phyloP scores from a whole-genome alignment of 495 filamentous ascomycete species.

The Margaritispora aquatica region DNA sequence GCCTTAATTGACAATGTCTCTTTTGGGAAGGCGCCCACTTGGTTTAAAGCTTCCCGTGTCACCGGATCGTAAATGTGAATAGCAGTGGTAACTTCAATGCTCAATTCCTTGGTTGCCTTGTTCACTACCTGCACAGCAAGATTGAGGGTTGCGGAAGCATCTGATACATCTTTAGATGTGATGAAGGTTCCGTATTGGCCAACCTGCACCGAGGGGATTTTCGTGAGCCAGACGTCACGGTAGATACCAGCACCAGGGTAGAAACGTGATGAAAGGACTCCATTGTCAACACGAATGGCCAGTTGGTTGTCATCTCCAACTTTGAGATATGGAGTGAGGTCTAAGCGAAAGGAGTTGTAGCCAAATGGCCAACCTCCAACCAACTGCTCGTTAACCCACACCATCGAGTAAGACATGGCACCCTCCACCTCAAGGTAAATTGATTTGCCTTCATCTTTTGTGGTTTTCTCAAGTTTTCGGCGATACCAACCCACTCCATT shows the following conservation, averaged over 20 bases:
- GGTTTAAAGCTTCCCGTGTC: background rate
- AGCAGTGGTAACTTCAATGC: background rate
- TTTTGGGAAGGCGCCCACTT: conserved; percentile 1
- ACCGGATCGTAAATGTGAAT: background rate
- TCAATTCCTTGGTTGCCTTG: conserved; percentile 16
- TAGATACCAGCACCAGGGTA: conserved; percentile 47
- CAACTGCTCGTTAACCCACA: conserved; percentile 43
- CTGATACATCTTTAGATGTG: conserved; percentile 32
- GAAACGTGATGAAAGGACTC: conserved; percentile 37
- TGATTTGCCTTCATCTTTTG: conserved; percentile 28
- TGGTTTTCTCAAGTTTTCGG: conserved; percentile 27
- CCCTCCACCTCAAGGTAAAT: conserved; percentile 43
- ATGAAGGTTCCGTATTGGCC: conserved; percentile 38
- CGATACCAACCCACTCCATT: conserved; percentile 46
- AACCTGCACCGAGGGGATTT: conserved; percentile 35
- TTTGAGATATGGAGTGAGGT: conserved; percentile 38
- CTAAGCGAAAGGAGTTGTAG: conserved; percentile 41
- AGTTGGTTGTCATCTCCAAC: conserved; percentile 33
- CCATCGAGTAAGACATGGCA: conserved; percentile 40
- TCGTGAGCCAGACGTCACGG: conserved; percentile 44
- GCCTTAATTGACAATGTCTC: conserved; percentile 22
- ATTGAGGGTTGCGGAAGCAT: conserved; percentile 32
- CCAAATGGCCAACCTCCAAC: conserved; percentile 46
- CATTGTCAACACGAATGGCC: conserved; percentile 43
- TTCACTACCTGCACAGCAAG: conserved; percentile 35